These are phyloP conservation scores for Cryptosporidium tyzzeri DNA, from an alignment of 169 alveolate genomes.

Conservation along the genomic window DNA sequence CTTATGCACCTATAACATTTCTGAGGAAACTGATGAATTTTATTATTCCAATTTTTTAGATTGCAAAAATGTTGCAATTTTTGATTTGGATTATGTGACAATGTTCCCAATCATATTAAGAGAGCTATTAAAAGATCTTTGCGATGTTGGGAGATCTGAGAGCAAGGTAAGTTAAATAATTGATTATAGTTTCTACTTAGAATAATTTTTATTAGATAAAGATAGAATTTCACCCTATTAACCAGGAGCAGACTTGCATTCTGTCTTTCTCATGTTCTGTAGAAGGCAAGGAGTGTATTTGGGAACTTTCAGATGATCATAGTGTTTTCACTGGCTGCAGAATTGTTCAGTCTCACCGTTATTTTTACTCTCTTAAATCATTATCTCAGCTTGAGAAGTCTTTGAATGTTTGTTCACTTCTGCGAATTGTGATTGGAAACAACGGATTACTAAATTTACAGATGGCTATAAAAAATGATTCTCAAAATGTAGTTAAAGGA, in stretches of 20 bases:
- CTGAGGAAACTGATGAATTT: conserved; percentile 24
- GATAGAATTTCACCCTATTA: conserved; percentile 25
- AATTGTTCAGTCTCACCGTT: conserved; percentile 6
- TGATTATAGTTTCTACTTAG: too few relatives aligned
- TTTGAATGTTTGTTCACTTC: conserved; percentile 35
- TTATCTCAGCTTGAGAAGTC: conserved; percentile 55
- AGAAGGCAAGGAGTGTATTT: conserved; percentile 70
- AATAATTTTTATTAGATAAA: conserved; percentile 20
- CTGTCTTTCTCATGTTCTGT: conserved; percentile 61
- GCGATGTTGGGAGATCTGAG: conserved; percentile 54
- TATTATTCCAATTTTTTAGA: background rate
- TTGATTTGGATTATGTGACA: conserved; percentile 26
- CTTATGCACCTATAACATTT: conserved; percentile 42
- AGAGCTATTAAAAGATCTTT: conserved; percentile 65
- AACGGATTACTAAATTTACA: conserved; percentile 40
- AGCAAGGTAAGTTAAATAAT: conserved; percentile 44
- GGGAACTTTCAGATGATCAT: conserved; percentile 74
- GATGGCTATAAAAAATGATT: conserved; percentile 56
- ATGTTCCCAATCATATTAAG: conserved; percentile 47
- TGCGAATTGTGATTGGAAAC: conserved; percentile 18
- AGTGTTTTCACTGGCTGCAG: conserved; percentile 39
- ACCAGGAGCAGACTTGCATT: background rate
- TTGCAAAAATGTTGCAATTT: background rate
- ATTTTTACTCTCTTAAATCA: conserved; percentile 31
- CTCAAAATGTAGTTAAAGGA: background rate